These are phyloP conservation scores for Cladophialophora chaetospira DNA, from an alignment of 2,329 filamentous ascomycete species.

Conservation along the genomic window DNA sequence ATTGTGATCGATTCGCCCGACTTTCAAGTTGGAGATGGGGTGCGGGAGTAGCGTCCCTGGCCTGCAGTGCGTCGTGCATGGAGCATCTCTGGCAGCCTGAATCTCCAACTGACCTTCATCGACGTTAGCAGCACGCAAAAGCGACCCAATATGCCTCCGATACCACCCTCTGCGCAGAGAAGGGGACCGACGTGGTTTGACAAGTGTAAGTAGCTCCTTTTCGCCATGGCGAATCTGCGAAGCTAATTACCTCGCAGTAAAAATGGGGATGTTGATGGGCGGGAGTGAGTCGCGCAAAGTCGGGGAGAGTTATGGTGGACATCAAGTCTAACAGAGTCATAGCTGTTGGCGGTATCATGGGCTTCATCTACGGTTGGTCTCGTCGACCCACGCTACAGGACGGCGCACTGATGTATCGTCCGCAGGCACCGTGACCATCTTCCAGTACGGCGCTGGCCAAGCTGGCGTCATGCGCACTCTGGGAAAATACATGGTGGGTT, in stretches of 20 bases:
- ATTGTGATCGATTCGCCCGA: background rate
- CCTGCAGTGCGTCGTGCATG: too few species aligned
- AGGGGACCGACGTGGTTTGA: constrained; percentile 68
- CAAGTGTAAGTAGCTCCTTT: constrained; percentile 59
- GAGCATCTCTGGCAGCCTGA: background rate
- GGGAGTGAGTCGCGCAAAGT: constrained; percentile 70
- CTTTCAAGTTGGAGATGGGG: too few species aligned
- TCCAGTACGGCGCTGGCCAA: constrained; percentile 88
- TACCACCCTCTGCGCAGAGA: constrained; percentile 33
- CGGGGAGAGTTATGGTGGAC: background rate
- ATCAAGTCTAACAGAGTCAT: constrained; percentile 29
- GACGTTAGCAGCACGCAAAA: too few species aligned
- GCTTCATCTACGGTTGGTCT: constrained; percentile 87
- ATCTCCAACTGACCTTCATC: too few species aligned
- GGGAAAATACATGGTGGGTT: constrained; percentile 95
- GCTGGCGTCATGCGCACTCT: constrained; percentile 93
- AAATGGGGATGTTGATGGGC: constrained; percentile 99
- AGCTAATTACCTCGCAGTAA: constrained; percentile 62
- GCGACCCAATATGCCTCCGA: constrained; percentile 35
- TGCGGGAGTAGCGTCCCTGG: too few species aligned
- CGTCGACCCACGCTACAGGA: background rate
- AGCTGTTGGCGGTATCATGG: constrained; percentile 96
- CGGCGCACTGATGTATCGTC: constrained; percentile 23
- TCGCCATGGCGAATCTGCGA: background rate
- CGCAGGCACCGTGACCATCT: constrained; percentile 86